Conservation (phyloP, 495 filamentous ascomycete genomes). For the Trichoderma gamsii region DNA sequence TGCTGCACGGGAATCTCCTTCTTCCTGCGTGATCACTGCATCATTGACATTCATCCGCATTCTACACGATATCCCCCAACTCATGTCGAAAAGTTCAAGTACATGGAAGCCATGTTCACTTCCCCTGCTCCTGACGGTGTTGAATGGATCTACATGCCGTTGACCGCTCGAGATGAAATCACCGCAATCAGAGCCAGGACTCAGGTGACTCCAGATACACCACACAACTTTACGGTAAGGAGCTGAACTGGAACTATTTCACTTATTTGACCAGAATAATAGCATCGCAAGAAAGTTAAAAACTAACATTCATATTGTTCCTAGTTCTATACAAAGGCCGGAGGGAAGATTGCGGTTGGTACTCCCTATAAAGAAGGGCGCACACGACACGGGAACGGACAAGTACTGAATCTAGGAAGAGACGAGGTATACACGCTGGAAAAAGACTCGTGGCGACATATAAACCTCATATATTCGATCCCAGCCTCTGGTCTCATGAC, state of each 20-base stretch:
- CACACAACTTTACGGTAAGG: background rate
- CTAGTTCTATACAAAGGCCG: background rate
- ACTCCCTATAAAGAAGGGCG: background rate
- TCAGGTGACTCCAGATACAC: background rate
- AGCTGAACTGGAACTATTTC: background rate
- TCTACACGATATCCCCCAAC: background rate
- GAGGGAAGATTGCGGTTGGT: background rate
- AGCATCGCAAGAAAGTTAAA: background rate
- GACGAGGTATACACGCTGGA: background rate
- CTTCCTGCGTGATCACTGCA: background rate
- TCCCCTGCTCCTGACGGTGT: background rate
- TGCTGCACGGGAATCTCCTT: slow-evolving; percentile 4
- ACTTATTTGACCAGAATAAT: background rate
- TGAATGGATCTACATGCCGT: background rate
- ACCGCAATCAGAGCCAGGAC: background rate
- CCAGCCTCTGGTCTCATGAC: background rate
- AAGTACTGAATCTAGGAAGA: background rate
- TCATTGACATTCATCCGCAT: background rate
- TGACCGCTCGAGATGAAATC: background rate
- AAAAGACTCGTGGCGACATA: background rate
- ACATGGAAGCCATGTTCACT: background rate
- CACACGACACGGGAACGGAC: background rate
- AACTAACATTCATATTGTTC: background rate
- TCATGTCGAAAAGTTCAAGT: background rate
- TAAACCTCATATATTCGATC: background rate